Percentiles rank a stretch among this genome's conserved stretches.
phyloP scores from a whole-genome alignment of 352 stramenopile genomes.

The Phytophthora tentaculata region DNA sequence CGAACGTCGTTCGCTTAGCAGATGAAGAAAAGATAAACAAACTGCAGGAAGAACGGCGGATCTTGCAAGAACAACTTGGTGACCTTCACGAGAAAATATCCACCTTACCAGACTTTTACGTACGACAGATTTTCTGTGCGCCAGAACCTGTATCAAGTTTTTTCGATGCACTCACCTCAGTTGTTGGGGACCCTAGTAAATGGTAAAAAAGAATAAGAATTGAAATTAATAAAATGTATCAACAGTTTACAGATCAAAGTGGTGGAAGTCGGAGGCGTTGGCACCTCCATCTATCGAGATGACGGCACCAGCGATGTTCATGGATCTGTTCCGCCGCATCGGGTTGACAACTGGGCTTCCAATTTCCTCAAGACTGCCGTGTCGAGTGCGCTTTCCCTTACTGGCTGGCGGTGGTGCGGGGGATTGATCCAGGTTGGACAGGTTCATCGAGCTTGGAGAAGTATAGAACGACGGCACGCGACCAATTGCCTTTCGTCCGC shows the following conservation, averaged over 20 bases:
- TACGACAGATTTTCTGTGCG: slow-evolving; percentile 86
- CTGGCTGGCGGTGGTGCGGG: slow-evolving; percentile 19
- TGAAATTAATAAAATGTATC: slow-evolving; percentile 21
- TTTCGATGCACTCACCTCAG: slow-evolving; percentile 78
- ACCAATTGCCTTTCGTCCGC: slow-evolving; percentile 74
- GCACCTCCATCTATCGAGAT: slow-evolving; percentile 76
- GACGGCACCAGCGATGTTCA: slow-evolving; percentile 84
- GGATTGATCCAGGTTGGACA: slow-evolving; percentile 74
- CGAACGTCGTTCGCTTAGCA: slow-evolving; percentile 54
- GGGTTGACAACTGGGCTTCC: slow-evolving; percentile 24
- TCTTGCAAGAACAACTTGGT: slow-evolving; percentile 71
- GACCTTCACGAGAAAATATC: slow-evolving; percentile 87
- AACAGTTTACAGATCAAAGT: slow-evolving; percentile 49
- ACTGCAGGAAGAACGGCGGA: slow-evolving; percentile 72
- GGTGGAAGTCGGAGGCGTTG: slow-evolving; percentile 42
- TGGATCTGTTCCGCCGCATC: slow-evolving; percentile 75
- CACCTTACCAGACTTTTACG: slow-evolving; percentile 85
- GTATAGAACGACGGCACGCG: slow-evolving; percentile 90
- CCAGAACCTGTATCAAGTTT: slow-evolving; percentile 75
- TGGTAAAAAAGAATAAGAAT: slow-evolving; percentile 25
- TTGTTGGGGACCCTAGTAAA: slow-evolving; percentile 39
- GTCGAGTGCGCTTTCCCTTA: slow-evolving; percentile 25
- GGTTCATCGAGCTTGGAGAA: slow-evolving; percentile 84
- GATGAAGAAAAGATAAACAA: slow-evolving; percentile 66
- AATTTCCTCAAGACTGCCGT: slow-evolving; percentile 30